A percentile compares a stretch with the other conserved stretches of the same genome.
These are phyloP conservation scores for Aureobasidium sp. DNA, from an alignment of 2,329 filamentous ascomycete genomes.

Conservation along the genomic window DNA sequence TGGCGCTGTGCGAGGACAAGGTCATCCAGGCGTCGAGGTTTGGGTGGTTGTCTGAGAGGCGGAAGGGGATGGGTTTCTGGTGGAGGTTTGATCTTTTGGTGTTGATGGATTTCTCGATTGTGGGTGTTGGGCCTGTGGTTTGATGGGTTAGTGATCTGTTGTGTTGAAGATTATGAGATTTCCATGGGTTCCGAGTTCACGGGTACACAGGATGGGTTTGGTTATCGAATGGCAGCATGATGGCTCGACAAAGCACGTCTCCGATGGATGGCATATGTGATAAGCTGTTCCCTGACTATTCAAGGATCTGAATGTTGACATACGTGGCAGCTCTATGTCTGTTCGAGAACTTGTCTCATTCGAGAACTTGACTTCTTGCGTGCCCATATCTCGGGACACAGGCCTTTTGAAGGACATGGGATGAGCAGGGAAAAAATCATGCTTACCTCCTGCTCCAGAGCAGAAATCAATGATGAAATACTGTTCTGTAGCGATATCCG, in stretches of 20 bases:
- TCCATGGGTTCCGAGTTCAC: no score
- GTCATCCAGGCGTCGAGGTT: slow-evolving; percentile 33
- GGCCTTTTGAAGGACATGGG: slow-evolving; percentile 25
- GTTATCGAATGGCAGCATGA: no score
- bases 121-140: slow-evolving; percentile 28
- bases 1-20: slow-evolving; percentile 30
- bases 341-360: no score
- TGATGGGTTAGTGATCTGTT: neutral
- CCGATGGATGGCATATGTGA: no score
- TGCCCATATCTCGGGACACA: neutral
- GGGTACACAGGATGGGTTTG: no score
- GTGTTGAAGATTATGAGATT: no score
- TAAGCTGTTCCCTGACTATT: no score
- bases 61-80: slow-evolving; percentile 30
- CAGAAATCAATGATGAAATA: slow-evolving; percentile 70
- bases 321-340: no score
- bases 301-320: no score
- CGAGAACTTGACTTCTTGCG: no score
- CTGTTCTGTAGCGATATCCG: slow-evolving; percentile 42
- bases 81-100: slow-evolving; percentile 19
- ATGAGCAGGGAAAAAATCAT: no score
- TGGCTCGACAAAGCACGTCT: no score
- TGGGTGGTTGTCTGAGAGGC: slow-evolving; percentile 35
- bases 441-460: slow-evolving; percentile 59
- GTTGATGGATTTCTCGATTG: slow-evolving; percentile 32